A percentile compares a stretch with the other conserved stretches of the same genome.
These are phyloP conservation scores for Podospora comata DNA, from an alignment of 495 filamentous ascomycete genomes.

Conservation along the genomic window DNA sequence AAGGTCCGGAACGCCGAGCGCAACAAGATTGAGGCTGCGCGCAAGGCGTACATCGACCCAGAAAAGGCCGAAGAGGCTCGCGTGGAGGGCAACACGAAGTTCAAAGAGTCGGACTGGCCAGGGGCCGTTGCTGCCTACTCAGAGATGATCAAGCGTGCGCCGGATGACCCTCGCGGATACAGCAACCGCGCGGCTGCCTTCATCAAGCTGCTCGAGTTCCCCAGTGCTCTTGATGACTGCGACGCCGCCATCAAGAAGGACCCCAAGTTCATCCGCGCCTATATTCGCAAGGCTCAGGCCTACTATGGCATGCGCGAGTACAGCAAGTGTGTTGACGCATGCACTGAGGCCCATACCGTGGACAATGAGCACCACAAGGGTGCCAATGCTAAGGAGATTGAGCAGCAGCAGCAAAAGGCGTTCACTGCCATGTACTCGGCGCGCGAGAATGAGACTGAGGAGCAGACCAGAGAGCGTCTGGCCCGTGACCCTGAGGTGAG, in stretches of 20 bases:
- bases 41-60: conserved; percentile 80
- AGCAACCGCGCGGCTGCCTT: conserved; percentile 96
- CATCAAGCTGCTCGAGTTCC: conserved; percentile 94
- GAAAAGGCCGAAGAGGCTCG: conserved; percentile 93
- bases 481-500: conserved; percentile 89
- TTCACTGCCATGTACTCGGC: conserved; percentile 82
- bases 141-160: conserved; percentile 96
- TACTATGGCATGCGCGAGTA: conserved; percentile 97
- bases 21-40: conserved; percentile 71
- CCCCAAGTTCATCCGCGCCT: conserved; percentile 88
- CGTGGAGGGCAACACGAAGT: conserved; percentile 90
- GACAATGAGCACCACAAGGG: conserved; percentile 64
- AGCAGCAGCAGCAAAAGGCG: conserved; percentile 93
- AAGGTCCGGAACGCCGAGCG: conserved; percentile 96
- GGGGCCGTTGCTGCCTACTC: conserved; percentile 91
- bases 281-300: conserved; percentile 90
- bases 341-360: conserved; percentile 71
- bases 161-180: conserved; percentile 90
- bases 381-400: conserved; percentile 82
- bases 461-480: conserved; percentile 90
- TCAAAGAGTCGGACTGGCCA: conserved; percentile 96
- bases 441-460: conserved; percentile 90
- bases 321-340: conserved; percentile 86
- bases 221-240: conserved; percentile 88
- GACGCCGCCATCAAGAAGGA: conserved; percentile 87